Evolutionary conservation across 2,329 filamentous ascomycete species (phyloP), one percentile per base, ranked within the genome.

Genomic region (Colletotrichum phormii): DNA sequence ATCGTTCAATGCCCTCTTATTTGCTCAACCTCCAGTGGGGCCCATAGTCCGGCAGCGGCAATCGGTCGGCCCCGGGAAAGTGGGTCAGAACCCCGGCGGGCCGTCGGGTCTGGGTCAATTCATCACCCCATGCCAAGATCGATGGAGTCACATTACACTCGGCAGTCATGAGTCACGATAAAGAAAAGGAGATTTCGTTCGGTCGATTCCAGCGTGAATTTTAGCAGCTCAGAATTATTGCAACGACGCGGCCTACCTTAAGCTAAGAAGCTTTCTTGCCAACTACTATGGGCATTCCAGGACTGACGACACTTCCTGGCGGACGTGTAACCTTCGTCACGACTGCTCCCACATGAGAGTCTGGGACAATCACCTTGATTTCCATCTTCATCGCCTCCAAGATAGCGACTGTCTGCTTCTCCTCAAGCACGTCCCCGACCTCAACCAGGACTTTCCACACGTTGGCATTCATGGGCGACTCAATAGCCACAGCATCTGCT

Each of bases 311-410:
- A 35, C 46, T 63, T n/a, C 60, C 60, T n/a, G 60, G 46, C 5
- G 60, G 46, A 0, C 42, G 26, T 24, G 60, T 9, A 53, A 63
- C 51, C 42, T 35, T 33, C 29, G 46, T 63, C 42, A 63, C 60
- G 18, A 63, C 46, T 5, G 42, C 46, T 3, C 60, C 60, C 7
- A 29, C 60, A 29, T 63, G 60, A 24, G 46, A 46, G 11, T 53
- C 46, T 24, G 46, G 22, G 11, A 51, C 46, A 2, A 53, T 8
- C 81, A 87, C 82, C 15, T 82, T 81, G 71, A 89, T 87, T 75
- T 89, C 88, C 81, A 89, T 84, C 77, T 90, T 89, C 88, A 90
- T 90, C 0, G 88, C 87, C 69, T 90, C 88, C 3, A 89, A 79
- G 3, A 89, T 85, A 1, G 83, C 79, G 1, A 86, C 81, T 0